These are phyloP conservation scores for Cyclocybe cylindracea DNA, from an alignment of 768 basidiomycete species.

Conservation along the genomic window DNA sequence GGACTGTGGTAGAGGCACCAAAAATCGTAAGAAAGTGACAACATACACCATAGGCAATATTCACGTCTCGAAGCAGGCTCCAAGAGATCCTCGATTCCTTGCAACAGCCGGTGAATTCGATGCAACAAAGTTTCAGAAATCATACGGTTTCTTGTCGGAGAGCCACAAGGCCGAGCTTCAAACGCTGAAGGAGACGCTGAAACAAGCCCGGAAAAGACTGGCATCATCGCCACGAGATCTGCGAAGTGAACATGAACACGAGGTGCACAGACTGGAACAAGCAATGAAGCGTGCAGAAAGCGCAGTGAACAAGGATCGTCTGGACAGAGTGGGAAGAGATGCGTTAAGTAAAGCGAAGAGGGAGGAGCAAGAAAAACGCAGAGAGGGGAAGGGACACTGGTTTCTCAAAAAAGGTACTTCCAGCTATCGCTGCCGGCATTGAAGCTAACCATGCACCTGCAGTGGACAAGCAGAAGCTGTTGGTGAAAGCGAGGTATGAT, in stretches of 20 bases:
- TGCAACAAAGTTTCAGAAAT: conserved; percentile 59
- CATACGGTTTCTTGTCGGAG: conserved; percentile 75
- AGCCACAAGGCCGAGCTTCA: conserved; percentile 65
- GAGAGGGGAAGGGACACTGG: conserved; percentile 81
- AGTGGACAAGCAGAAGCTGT: conserved; percentile 79
- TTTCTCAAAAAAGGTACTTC: conserved; percentile 79
- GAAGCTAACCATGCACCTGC: conserved; percentile 13
- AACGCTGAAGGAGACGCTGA: conserved; percentile 64
- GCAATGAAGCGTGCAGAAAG: conserved; percentile 81
- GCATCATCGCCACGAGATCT: conserved; percentile 60
- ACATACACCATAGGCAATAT: neutral
- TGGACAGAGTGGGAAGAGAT: conserved; percentile 69
- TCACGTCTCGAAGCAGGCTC: conserved; percentile 45
- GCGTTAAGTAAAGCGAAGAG: conserved; percentile 56
- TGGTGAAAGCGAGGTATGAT: conserved; percentile 77
- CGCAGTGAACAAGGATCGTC: conserved; percentile 67
- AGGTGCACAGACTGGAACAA: conserved; percentile 68
- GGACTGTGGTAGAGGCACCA: conserved; percentile 68
- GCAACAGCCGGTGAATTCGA: conserved; percentile 71
- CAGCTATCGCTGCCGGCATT: conserved; percentile 3
- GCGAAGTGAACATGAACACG: conserved; percentile 61
- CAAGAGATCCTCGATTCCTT: conserved; percentile 87
- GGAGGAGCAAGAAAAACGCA: conserved; percentile 66
- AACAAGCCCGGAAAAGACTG: conserved; percentile 66
- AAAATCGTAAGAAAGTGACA: conserved; percentile 50